These are phyloP conservation scores for Isabelozyma rhagii DNA, from an alignment of 805 yeast genomes.

Conservation along the genomic window DNA sequence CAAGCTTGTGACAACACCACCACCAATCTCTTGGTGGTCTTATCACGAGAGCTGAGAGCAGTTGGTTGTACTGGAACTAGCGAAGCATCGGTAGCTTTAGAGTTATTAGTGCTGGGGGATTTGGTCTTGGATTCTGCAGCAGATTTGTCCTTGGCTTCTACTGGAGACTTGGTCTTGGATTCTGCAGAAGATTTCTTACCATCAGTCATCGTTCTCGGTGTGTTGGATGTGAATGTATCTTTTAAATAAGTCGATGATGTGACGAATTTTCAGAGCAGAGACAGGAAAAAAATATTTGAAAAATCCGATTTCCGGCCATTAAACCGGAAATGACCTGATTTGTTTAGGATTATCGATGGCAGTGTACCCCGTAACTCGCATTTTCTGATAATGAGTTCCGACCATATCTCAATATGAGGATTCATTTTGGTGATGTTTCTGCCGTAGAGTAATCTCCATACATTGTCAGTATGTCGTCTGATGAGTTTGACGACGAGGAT, in stretches of 20 bases:
- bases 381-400: background rate
- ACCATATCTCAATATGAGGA: background rate
- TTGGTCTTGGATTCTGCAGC: background rate
- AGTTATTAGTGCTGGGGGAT: background rate
- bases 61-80: slow-evolving; percentile 86
- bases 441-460: background rate
- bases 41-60: slow-evolving; percentile 79
- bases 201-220: background rate
- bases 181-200: background rate
- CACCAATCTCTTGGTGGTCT: slow-evolving; percentile 77
- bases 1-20: slow-evolving; percentile 97
- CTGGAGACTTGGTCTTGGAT: background rate
- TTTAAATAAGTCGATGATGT: no score
- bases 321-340: background rate
- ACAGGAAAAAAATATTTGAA: background rate
- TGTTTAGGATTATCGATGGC: no score
- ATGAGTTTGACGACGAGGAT: slow-evolving; percentile 36
- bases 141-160: background rate
- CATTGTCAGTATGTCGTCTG: slow-evolving; percentile 13
- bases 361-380: background rate
- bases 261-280: background rate
- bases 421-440: background rate
- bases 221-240: no score
- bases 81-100: slow-evolving; percentile 45
- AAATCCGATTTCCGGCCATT: background rate